Evolutionary conservation across 192 early-diverging fungal genomes (phyloP), one percentile per base, ranked within the genome.

Genomic region (Rhizophagus clarus): DNA sequence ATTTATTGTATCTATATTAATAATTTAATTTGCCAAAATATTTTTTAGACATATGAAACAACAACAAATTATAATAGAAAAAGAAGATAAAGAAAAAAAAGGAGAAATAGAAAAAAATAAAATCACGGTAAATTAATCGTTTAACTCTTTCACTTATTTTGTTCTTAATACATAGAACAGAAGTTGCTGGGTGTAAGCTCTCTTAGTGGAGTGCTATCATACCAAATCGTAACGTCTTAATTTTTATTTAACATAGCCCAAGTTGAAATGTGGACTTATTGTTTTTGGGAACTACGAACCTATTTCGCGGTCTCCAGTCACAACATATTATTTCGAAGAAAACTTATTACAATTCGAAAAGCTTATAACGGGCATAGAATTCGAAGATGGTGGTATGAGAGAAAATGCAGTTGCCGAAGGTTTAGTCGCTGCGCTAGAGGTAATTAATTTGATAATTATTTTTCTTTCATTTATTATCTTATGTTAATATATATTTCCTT

Each of bases 401-500:
- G 73, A 82, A 47, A 87, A 91, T 81, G 88, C 90, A 17, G 86
- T 90, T 3, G 80, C 80, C 32, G 90, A 91, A 72, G 90, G 90
- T 24, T 81, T 91, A 42, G 88, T 88, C 22, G 87, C 84, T 40
- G 90, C 88, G 20, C 69, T 91, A 47, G 90, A 91, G 82, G 86
- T 89, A 72, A 49, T 1, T n/a, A 49, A 29, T 10, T 8, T 72
- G 11, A 45, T 26, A 47, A 17, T 51, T 28, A 15, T 45, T 47
- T 26, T 72, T 49, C 31, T 26, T 72, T 28, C 20, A 31, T 68
- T 8, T 32, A 68, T 68, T 12, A 32, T 31, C 15, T 20, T 20
- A 15, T 40, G 2, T 34, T 70, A 73, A 61, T 26, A 31, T 20
- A 9, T 24, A 14, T 75, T n/a, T 75, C 42, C 15, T 20, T 32